Conservation (phyloP, 2,329 filamentous ascomycete species). For the Verticillium albo-atrum region DNA sequence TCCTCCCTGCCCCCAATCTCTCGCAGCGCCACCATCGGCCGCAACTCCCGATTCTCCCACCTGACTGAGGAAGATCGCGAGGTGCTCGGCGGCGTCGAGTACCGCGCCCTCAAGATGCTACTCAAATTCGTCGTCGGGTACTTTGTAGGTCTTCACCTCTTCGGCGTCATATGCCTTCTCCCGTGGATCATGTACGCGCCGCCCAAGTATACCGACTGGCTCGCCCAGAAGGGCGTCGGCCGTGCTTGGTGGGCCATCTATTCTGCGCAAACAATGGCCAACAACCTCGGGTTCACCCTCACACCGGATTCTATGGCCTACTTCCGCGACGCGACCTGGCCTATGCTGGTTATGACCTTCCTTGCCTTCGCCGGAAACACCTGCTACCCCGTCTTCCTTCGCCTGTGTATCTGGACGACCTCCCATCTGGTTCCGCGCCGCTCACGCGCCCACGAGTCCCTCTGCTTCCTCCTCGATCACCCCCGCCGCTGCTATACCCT, state of each 20-base stretch:
- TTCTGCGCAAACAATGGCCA: constrained; percentile 44
- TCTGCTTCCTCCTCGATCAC: constrained; percentile 57
- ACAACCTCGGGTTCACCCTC: constrained; percentile 50
- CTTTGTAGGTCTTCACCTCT: constrained; percentile 37
- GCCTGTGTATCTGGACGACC: constrained; percentile 53
- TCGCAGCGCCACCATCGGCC: constrained; percentile 35
- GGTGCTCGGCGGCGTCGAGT: constrained; percentile 45
- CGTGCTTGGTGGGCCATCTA: constrained; percentile 47
- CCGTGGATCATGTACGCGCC: constrained; percentile 39
- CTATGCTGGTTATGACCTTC: constrained; percentile 41
- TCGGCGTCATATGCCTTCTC: constrained; percentile 43
- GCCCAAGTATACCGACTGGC: constrained; percentile 33
- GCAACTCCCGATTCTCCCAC: constrained; percentile 41
- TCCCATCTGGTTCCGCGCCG: constrained; percentile 38
- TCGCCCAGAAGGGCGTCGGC: constrained; percentile 31
- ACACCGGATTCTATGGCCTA: constrained; percentile 49
- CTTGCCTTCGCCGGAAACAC: constrained; percentile 50
- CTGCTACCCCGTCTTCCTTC: constrained; percentile 49
- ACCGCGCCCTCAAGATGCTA: constrained; percentile 42
- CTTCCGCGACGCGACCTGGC: constrained; percentile 37
- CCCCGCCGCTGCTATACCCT: constrained; percentile 59
- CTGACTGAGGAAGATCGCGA: constrained; percentile 34
- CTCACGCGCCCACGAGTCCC: constrained; percentile 33
- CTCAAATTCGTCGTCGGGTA: constrained; percentile 42
- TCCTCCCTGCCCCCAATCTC: constrained; percentile 33